Evolutionary conservation across 805 yeast species (phyloP).

Genomic region (Candida ulmi): DNA sequence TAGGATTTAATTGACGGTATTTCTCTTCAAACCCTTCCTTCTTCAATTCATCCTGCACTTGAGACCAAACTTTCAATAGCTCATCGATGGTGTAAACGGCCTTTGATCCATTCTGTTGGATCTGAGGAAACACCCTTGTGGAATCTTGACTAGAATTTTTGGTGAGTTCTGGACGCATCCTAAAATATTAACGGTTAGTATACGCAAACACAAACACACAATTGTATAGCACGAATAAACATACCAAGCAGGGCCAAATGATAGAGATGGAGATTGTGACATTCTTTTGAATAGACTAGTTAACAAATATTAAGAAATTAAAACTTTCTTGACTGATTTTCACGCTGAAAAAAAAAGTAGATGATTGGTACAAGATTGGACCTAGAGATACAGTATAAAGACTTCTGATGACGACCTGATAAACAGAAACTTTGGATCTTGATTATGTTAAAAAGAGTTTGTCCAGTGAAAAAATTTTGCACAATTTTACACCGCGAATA

Average conservation of each 20-base stretch:
- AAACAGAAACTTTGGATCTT: too few relatives aligned
- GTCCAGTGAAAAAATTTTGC: too few relatives aligned
- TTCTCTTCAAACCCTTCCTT: constrained; percentile 23
- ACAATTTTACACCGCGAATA: too few relatives aligned
- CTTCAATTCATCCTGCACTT: constrained; percentile 27
- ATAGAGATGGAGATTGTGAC: constrained; percentile 26
- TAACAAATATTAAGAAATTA: background rate
- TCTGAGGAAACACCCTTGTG: background rate
- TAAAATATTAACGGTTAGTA: constrained; percentile 10
- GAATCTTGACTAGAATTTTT: constrained; percentile 8
- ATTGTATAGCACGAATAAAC: constrained; percentile 4
- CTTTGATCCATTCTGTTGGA: constrained; percentile 30
- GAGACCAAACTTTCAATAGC: constrained; percentile 47
- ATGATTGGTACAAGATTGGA: too few relatives aligned
- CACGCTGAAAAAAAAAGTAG: too few relatives aligned
- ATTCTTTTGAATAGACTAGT: constrained; percentile 4
- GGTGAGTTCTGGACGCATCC: constrained; percentile 29
- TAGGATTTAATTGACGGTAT: constrained; percentile 27
- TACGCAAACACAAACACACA: background rate
- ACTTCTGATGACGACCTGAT: too few relatives aligned
- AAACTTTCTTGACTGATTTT: too few relatives aligned
- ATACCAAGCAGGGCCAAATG: constrained; percentile 28
- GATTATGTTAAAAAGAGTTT: too few relatives aligned
- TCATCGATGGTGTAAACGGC: constrained; percentile 44
- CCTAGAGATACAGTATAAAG: too few relatives aligned